Conservation (phyloP, 2,329 filamentous ascomycete species). For the Monosporascus sp. region DNA sequence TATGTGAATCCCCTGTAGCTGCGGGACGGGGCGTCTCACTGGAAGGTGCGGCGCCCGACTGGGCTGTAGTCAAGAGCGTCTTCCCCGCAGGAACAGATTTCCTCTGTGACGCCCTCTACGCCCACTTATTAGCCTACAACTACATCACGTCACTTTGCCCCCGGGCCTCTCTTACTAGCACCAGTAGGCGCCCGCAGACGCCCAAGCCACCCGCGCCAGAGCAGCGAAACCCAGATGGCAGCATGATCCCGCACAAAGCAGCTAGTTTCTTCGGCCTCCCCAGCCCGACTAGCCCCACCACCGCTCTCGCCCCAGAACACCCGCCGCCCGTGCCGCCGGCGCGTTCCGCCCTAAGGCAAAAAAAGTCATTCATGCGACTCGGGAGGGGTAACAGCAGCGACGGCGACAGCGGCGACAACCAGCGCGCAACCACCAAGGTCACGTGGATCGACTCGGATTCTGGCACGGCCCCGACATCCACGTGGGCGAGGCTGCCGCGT, state of each 20-base stretch:
- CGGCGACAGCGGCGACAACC: constrained; percentile 4
- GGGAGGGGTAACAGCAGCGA: constrained; percentile 1
- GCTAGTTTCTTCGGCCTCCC: constrained; percentile 45
- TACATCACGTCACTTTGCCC: constrained; percentile 41
- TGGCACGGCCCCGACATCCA: constrained; percentile 3
- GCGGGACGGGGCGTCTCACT: background rate
- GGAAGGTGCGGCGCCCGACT: constrained; percentile 22
- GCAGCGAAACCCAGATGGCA: constrained; percentile 12
- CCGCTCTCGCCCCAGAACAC: too few relatives aligned
- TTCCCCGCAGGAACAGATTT: constrained; percentile 49
- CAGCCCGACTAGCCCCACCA: constrained; percentile 6
- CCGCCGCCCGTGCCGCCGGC: constrained; percentile 7
- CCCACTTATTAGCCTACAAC: constrained; percentile 55
- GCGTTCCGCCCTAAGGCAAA: constrained; percentile 1
- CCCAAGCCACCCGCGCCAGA: constrained; percentile 18
- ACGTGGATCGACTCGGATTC: background rate
- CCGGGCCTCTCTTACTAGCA: constrained; percentile 12
- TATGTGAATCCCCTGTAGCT: background rate
- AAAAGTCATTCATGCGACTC: constrained; percentile 10
- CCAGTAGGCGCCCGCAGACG: constrained; percentile 2
- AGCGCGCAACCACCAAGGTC: background rate
- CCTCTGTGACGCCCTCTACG: constrained; percentile 54
- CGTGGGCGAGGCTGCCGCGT: background rate
- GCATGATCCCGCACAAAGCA: constrained; percentile 36
- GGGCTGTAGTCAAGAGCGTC: constrained; percentile 44